A percentile compares a stretch with the other conserved stretches of the same genome.
Conservation (phyloP, 257 asterid genomes). For the Forsythia viridissima region DNA sequence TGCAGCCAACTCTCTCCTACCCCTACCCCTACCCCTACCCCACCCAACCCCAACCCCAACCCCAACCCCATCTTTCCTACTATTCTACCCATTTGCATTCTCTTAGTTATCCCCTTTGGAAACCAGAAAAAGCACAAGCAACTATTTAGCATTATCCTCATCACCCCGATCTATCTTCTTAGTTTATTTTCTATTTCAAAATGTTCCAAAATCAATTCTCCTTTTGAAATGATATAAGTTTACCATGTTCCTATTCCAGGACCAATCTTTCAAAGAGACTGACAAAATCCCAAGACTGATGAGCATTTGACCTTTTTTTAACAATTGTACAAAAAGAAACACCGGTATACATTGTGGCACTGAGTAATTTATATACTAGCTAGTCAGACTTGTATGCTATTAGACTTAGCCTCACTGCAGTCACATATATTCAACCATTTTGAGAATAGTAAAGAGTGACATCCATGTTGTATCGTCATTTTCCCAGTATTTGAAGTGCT, state of each 20-base stretch:
- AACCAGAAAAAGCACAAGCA: not conserved
- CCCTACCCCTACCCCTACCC: not conserved
- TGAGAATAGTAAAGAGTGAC: not conserved
- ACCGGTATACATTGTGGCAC: too few species aligned
- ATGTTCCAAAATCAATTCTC: not conserved
- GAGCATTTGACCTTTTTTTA: too few species aligned
- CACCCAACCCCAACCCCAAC: not conserved
- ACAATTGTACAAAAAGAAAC: too few species aligned
- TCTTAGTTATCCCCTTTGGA: not conserved
- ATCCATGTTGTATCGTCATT: not conserved
- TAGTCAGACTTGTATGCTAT: not conserved
- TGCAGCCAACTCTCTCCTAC: not conserved
- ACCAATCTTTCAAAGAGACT: not conserved
- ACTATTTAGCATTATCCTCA: not conserved
- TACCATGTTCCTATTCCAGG: not conserved
- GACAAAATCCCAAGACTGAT: not conserved
- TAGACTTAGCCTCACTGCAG: not conserved
- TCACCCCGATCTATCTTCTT: not conserved
- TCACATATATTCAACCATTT: not conserved
- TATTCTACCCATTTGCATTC: not conserved
- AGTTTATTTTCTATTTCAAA: not conserved
- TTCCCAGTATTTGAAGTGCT: not conserved
- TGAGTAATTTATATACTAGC: too few species aligned
- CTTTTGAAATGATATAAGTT: not conserved
- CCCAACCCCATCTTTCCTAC: not conserved